Base-by-base conservation (phyloP, 148 eudicot genomes). In the Salicornia ramosissima region DNA sequence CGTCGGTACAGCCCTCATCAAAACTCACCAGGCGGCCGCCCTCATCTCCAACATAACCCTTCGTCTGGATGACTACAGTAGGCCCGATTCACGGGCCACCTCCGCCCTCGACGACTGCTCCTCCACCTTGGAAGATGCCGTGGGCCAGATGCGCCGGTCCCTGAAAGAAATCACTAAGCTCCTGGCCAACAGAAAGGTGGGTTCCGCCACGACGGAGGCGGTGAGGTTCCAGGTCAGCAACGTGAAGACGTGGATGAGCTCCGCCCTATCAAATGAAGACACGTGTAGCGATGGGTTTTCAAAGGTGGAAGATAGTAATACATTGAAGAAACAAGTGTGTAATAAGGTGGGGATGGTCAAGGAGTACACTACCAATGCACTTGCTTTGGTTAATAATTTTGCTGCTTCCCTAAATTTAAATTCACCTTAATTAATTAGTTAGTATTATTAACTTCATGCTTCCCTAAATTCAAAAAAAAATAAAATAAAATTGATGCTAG, bases 241-340 rank as follows among this genome's bases (percentile, higher is more conserved):
- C 49, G 92, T 91, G 60, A 90, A 91, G 82, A 89, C 97, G 80
- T 91, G 93, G 91, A 86, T 91, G 92, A 91, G 96, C 62, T 87
- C 97, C 0, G 97, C 92, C 2, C 53, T 91, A 25, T 86, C 96
- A 1, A 84, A 91, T 34, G 92, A 89, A 78, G 96, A 87, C 70
- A 89, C 97, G 60, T 92, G 97, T 67, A 67, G 77, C 19, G 93
- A 87, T 39, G 96, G 96, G 56, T 87, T 92, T 24, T 69, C 78
- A 0, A 86, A 80, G 15, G 91, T 83, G 33, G 57, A 2, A 0
- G 82, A 83, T 8, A 80, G 84, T n/a, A n/a, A n/a, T 16, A 78
- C 72, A 4, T 19, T 84, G 55, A 92, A 87, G 34, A 24, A 40
- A 58, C 88, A 78, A 25, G 88, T 92, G 30, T 62, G 42, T 51